Evolutionary conservation across 1,284 basidiomycete species (phyloP).

Genomic region (Paramarasmius palmivorus): DNA sequence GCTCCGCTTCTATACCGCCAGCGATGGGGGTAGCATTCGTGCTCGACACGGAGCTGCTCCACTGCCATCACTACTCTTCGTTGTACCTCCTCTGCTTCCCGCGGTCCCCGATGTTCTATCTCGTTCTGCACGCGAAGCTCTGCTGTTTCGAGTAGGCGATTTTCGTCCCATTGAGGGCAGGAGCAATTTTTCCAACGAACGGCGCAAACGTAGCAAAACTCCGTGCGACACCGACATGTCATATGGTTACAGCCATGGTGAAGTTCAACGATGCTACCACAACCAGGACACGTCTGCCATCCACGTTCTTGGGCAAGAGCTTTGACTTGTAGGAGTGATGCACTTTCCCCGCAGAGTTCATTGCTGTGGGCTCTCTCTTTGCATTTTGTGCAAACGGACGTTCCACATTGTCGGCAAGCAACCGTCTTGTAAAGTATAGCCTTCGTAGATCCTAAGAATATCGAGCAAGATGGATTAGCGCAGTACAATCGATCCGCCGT

Average conservation of each 20-base stretch:
- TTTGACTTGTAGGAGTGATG: constrained; percentile 30
- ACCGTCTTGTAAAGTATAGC: constrained; percentile 14
- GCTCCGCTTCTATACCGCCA: constrained; percentile 39
- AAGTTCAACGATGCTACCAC: constrained; percentile 44
- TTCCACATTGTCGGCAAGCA: constrained; percentile 36
- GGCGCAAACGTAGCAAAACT: constrained; percentile 57
- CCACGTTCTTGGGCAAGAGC: constrained; percentile 41
- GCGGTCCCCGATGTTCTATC: constrained; percentile 25
- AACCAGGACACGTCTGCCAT: constrained; percentile 53
- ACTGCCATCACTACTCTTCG: constrained; percentile 34
- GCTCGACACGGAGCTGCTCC: constrained; percentile 39
- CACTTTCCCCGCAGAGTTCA: constrained; percentile 38
- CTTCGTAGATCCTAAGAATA: constrained; percentile 48
- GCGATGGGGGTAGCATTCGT: constrained; percentile 41
- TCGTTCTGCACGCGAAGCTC: constrained; percentile 36
- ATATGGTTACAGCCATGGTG: constrained; percentile 51
- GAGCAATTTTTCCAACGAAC: constrained; percentile 51
- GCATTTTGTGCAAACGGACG: constrained; percentile 42
- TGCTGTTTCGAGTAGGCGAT: constrained; percentile 36
- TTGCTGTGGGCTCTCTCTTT: constrained; percentile 38
- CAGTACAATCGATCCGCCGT: constrained; percentile 41
- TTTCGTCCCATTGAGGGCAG: constrained; percentile 59
- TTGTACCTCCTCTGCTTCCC: constrained; percentile 24
- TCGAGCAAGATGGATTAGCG: constrained; percentile 41
- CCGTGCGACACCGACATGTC: constrained; percentile 44